Evolutionary conservation across 1,139 yeast genomes (phyloP).

Genomic region (Geotrichum restrictum): DNA sequence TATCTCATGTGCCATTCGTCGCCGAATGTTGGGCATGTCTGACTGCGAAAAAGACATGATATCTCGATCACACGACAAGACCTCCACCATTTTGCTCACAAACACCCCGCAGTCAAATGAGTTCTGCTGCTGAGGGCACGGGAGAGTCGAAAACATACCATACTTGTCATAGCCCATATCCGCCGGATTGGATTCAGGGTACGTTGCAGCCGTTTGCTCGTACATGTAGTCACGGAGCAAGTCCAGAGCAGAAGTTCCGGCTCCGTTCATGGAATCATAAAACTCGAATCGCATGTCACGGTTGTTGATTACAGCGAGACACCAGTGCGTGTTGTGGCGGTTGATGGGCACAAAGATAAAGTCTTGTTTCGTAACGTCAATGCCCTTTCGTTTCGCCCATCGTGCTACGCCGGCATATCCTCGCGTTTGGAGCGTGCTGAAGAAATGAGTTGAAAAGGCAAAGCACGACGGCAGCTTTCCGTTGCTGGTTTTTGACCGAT

Average conservation of each 20-base stretch:
- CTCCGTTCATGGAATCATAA: conserved; percentile 71
- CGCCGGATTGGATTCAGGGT: conserved; percentile 41
- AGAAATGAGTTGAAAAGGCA: conserved; percentile 86
- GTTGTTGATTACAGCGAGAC: conserved; percentile 74
- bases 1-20: conserved; percentile 62
- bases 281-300: conserved; percentile 55
- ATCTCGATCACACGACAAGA: conserved; percentile 46
- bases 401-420: conserved; percentile 82
- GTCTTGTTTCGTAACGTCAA: conserved; percentile 60
- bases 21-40: conserved; percentile 67
- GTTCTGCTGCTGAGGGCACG: conserved; percentile 81
- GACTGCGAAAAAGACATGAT: conserved; percentile 55
- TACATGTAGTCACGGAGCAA: conserved; percentile 49
- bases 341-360: conserved; percentile 80
- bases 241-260: conserved; percentile 50
- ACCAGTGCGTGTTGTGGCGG: conserved; percentile 85
- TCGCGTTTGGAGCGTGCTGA: conserved; percentile 55
- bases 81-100: conserved; percentile 73
- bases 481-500: conserved; percentile 36
- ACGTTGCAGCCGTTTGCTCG: conserved; percentile 37
- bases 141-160: conserved; percentile 36
- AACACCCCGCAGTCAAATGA: conserved; percentile 97
- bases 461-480: conserved; percentile 45
- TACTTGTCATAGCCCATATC: conserved; percentile 29
- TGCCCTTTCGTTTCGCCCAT: conserved; percentile 85